Evolutionary conservation across 352 stramenopile species (phyloP), one percentile per base, ranked within the genome.

Genomic region (Phytophthora tubulina): DNA sequence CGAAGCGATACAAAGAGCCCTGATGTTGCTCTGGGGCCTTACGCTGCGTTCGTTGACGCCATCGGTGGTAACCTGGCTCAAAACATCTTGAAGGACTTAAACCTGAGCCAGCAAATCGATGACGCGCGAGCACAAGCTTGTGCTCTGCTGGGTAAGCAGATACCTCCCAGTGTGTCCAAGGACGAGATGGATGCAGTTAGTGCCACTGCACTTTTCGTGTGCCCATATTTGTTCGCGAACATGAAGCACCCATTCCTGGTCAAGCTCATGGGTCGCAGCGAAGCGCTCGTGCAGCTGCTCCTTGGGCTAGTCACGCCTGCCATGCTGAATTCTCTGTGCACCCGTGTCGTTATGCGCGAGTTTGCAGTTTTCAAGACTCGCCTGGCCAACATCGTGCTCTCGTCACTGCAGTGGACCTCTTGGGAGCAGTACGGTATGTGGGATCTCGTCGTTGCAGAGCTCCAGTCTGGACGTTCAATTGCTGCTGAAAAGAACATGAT

Each of bases 341-440:
- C 76, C 3, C 83, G 87, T 21, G 65, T 96, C 27, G 68, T 93
- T 44, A 80, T 93, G n/a, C 75, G 88, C 41, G 88, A 96, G 53
- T 95, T 94, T 62, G 75, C 80, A 6, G 76, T 96, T 49, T 88
- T 94, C 42, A 82, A 84, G 52, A 85, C 78, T n/a, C 87, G 84
- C 1, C 67, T 94, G 14, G 76, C 87, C 14, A 95, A 88, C 42
- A 78, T 93, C 3, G 64, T 96, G 15, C 70, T 95, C 6, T 87
- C 87, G 31, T 96, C 89, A 14, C 72, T 96, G 11, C 72, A 90
- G 54, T 96, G 89, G 89, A 94, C 71, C 13, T 94, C 89, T 15
- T 96, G 87, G 87, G 87, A 96, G 54, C 89, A 96, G 67, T 91
- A 84, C 46, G 81, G 80, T 1, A 76, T 94, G 61, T 96, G 89